Percentiles rank a stretch among this genome's conserved stretches.
phyloP scores from a whole-genome alignment of 1,139 yeast genomes.

The Lodderomyces margitis region DNA sequence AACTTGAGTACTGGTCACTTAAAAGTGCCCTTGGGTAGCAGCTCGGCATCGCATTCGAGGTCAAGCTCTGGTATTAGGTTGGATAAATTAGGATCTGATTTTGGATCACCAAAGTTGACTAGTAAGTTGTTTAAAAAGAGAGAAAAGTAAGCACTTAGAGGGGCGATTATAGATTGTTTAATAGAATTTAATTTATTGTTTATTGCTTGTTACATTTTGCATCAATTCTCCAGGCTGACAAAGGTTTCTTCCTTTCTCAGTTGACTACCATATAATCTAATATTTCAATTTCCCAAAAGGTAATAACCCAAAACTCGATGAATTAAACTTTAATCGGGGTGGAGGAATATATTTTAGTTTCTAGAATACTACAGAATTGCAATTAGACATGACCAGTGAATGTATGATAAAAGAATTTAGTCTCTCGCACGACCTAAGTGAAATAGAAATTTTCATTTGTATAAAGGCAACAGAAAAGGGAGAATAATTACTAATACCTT shows the following conservation, averaged over 20 bases:
- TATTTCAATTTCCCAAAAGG: no score
- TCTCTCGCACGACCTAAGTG: neutral
- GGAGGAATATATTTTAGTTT: no score
- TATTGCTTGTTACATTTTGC: neutral
- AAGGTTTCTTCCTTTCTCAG: no score
- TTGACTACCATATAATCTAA: no score
- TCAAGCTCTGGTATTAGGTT: constrained; percentile 8
- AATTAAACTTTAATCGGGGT: no score
- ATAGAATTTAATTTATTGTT: no score
- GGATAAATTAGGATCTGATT: constrained; percentile 6
- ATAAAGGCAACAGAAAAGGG: neutral
- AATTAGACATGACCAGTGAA: neutral
- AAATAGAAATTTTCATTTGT: neutral
- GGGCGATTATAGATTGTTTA: neutral
- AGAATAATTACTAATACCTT: neutral
- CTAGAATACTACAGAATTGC: no score
- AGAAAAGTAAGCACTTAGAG: neutral
- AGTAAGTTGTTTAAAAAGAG: constrained; percentile 1
- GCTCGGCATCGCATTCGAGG: constrained; percentile 11
- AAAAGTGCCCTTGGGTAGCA: constrained; percentile 8
- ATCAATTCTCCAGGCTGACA: neutral
- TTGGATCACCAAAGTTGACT: constrained; percentile 2
- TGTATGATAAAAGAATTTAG: neutral
- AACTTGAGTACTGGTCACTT: constrained; percentile 9
- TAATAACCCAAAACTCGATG: no score